phyloP scores from a whole-genome alignment of 2,329 filamentous ascomycete genomes.

The Peltaster fructicola region DNA sequence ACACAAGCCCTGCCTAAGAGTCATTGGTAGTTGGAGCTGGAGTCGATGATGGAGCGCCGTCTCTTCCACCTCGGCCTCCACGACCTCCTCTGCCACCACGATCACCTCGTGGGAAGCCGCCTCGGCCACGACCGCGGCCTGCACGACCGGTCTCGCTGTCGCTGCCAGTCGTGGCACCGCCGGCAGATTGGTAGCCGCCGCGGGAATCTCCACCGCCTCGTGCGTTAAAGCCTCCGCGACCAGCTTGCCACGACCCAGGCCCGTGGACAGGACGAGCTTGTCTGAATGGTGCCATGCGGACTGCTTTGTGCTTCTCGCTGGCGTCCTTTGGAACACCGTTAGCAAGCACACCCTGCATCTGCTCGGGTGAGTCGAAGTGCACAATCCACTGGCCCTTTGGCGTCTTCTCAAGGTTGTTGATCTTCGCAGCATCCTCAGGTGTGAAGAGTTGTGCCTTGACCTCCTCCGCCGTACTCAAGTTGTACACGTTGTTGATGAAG shows the following conservation, averaged over 20 bases:
- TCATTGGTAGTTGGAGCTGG: constrained; percentile 9
- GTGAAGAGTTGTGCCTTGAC: constrained; percentile 58
- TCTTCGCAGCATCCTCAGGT: constrained; percentile 68
- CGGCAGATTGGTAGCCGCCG: constrained; percentile 17
- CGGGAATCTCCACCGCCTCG: constrained; percentile 40
- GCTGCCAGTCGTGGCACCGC: constrained; percentile 28
- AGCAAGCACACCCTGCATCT: constrained; percentile 63
- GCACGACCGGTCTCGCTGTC: constrained; percentile 54
- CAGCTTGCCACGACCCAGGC: constrained; percentile 45
- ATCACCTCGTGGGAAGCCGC: constrained; percentile 35
- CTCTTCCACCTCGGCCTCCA: constrained; percentile 18
- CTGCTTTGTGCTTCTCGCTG: constrained; percentile 45
- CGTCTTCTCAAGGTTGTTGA: constrained; percentile 50
- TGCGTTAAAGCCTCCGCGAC: constrained; percentile 37
- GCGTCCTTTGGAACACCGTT: constrained; percentile 51
- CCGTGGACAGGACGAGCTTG: too few species aligned
- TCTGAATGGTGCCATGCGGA: constrained; percentile 13
- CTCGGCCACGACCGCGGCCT: constrained; percentile 28
- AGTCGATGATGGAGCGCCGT: constrained; percentile 9
- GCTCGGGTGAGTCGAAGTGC: constrained; percentile 62
- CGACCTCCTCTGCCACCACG: constrained; percentile 37
- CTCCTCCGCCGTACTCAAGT: constrained; percentile 58
- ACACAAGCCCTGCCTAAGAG: too few species aligned
- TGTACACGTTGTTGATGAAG: constrained; percentile 74
- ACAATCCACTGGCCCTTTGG: constrained; percentile 70